These are phyloP conservation scores for Cucurbita ficifolia DNA, from an alignment of 306 rosid species.

Conservation along the genomic window DNA sequence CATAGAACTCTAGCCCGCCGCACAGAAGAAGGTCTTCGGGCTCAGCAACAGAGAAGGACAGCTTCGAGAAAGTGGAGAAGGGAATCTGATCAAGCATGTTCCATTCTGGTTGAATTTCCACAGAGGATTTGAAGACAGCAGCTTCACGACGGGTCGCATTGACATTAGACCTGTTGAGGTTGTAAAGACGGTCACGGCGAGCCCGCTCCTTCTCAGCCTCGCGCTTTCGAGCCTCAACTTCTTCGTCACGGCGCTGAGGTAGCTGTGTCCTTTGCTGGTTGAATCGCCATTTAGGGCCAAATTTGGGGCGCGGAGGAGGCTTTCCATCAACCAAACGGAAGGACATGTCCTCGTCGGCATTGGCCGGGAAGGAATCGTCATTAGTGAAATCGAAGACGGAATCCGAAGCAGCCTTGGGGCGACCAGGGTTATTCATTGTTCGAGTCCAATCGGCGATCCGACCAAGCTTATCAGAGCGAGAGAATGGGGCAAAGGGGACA, in stretches of 20 bases:
- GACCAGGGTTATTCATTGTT: conserved; percentile 45
- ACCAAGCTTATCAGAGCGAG: conserved; percentile 81
- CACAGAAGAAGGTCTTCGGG: conserved; percentile 76
- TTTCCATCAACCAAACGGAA: conserved; percentile 80
- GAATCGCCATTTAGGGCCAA: conserved; percentile 82
- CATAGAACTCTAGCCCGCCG: conserved; percentile 70
- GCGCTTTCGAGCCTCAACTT: conserved; percentile 72
- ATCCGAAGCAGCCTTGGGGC: conserved; percentile 56
- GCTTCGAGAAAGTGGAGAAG: conserved; percentile 77
- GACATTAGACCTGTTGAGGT: conserved; percentile 57
- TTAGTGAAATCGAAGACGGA: conserved; percentile 71
- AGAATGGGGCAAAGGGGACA: conserved; percentile 80
- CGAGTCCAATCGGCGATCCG: conserved; percentile 91
- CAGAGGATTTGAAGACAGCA: conserved; percentile 69
- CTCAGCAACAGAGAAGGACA: conserved; percentile 66
- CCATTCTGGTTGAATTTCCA: conserved; percentile 92
- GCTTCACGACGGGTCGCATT: conserved; percentile 60
- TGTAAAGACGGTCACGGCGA: conserved; percentile 71
- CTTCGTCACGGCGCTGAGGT: conserved; percentile 90
- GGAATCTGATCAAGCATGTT: conserved; percentile 92
- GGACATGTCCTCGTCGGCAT: conserved; percentile 42
- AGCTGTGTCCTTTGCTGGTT: conserved; percentile 56
- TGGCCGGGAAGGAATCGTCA: conserved; percentile 69
- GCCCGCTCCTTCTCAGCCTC: conserved; percentile 88
- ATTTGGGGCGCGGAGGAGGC: conserved; percentile 76